Conservation (phyloP, 352 stramenopile species). For the Phytophthora sp. region DNA sequence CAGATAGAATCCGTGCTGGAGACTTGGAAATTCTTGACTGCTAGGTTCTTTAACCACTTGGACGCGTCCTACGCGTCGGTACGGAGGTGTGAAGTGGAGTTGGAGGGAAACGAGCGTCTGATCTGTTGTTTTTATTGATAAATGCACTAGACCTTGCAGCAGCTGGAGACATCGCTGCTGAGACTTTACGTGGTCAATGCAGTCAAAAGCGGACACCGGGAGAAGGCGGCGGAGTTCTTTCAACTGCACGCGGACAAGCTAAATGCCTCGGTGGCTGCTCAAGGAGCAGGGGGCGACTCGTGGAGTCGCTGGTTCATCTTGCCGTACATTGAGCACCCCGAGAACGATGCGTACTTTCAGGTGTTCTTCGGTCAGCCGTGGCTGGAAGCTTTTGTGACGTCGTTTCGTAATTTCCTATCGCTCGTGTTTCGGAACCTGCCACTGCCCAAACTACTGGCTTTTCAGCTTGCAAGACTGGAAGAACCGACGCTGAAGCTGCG, state of each 20-base stretch:
- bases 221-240: constrained; percentile 83
- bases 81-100: background rate
- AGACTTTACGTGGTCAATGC: constrained; percentile 82
- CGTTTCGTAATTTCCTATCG: constrained; percentile 81
- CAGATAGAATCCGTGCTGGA: constrained; percentile 80
- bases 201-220: constrained; percentile 67
- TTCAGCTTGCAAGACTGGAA: constrained; percentile 71
- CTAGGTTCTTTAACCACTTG: constrained; percentile 81
- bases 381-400: constrained; percentile 74
- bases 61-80: constrained; percentile 76
- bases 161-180: constrained; percentile 70
- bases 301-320: constrained; percentile 87
- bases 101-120: too few species aligned
- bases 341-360: constrained; percentile 77
- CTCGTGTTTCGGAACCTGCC: constrained; percentile 78
- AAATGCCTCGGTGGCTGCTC: constrained; percentile 45
- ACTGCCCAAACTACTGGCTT: constrained; percentile 77
- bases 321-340: constrained; percentile 77
- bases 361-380: constrained; percentile 78
- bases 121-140: constrained; percentile 1
- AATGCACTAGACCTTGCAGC: constrained; percentile 63
- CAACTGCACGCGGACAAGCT: constrained; percentile 69
- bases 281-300: constrained; percentile 39
- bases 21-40: constrained; percentile 81
- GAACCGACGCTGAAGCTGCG: constrained; percentile 75